Evolutionary conservation across 306 rosid genomes (phyloP), one percentile per base, ranked within the genome.

Genomic region (Pyrus betulifolia): DNA sequence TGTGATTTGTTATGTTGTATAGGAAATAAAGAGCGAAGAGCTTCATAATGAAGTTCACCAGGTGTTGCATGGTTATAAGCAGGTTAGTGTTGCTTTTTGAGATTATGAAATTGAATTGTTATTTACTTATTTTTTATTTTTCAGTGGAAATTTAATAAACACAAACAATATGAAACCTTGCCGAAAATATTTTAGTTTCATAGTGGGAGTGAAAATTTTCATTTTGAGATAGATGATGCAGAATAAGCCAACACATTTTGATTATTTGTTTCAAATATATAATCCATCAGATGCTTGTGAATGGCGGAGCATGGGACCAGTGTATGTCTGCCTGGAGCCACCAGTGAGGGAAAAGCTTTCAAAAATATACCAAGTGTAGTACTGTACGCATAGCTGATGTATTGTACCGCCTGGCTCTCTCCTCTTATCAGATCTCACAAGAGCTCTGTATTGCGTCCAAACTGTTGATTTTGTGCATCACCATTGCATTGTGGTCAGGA

Each of bases 231-330:
- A 5, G 5, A 19, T 59, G 14, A 13, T 67, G 52, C 54, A 30
- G 45, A 49, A 14, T 27, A 17, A 21, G 51, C 72, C 45, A 54
- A 57, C 6, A 15, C 42, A 71, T 15, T 78, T 74, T 69, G 61
- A 79, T 67, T 18, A 64, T 67, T 15, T 70, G 30, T 44, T 18
- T 68, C 4, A 31, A 68, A 35, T 78, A 35, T 72, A 49, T 11
- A 67, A 40, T 44, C 49, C 77, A 77, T 52, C 88, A 96, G 99
- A 93, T 96, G 99, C 93, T 96, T 80, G 85, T 82, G 60, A 88
- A 89, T 85, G 99, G 98, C 77, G 99, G 98, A 83, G 98, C 91
- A 2, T 96, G 99, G 99, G 99, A 96, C 78, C 99, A 96, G 84
- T 93, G 93, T 65, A 89, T 88, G 93, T 89, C 99, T 78, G 91